Base-by-base conservation (phyloP, 2,329 filamentous ascomycete genomes). In the Cladosporium sp. region DNA sequence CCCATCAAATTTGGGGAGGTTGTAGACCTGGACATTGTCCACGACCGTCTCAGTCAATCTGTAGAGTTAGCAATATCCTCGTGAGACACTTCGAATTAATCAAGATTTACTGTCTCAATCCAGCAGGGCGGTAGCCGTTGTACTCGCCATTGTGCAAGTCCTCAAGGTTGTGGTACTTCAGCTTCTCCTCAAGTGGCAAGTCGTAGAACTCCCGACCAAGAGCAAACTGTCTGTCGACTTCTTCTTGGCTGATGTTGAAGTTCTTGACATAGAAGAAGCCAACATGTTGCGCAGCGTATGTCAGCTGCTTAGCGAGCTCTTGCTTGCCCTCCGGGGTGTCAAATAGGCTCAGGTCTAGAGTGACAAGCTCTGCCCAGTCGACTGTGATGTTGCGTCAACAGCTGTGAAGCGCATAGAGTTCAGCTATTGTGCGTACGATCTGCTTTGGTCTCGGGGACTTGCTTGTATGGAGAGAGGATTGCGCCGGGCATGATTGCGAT, bases 211-310 rank as follows among this genome's bases (percentile, higher is more conserved):
- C 79, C 65, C 85, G 85, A 1, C 83, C 86, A 2, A 89, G 81
- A 14, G 86, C 85, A 67, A 88, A 89, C 68, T 89, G 86, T 6
- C 80, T 78, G 68, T 89, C 83, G 1, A 89, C 81, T 71, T 87
- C 79, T 56, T 87, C 85, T 72, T 88, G 85, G 0, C 76, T 78
- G n/a, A 89, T 79, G 34, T 86, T 86, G 67, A 85, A 88, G 75
- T 88, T 87, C 66, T 83, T 84, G 23, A 89, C 83, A 67, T 88
- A 88, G 76, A 89, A 89, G 77, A 89, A 86, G 0, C 86, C 84
- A 68, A 79, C 76, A 69, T 80, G 74, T 63, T 79, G 73, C 68
- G 72, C 72, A 26, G 85, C 85, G 61, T 87, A 82, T 23, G 83
- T 80, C 1, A 88, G 79, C 67, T 87, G 83, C 56, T 81, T 79